Evolutionary conservation across 768 basidiomycete genomes (phyloP).

Genomic region (Cystofilobasidium bisporidii): DNA sequence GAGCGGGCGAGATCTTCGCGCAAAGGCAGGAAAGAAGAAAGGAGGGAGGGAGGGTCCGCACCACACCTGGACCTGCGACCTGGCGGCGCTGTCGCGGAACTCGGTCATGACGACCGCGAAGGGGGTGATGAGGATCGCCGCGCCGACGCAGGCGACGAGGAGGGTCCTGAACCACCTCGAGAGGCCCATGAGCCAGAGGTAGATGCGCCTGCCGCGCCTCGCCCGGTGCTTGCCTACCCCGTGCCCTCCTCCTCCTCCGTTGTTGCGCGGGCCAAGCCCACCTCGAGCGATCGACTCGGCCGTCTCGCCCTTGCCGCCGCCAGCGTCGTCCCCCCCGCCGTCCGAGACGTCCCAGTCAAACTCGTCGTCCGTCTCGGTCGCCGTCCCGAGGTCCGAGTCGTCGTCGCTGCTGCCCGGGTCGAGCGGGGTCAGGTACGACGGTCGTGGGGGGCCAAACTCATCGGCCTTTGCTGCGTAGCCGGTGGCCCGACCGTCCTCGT

Average conservation of each 20-base stretch:
- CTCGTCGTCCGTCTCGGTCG: slow-evolving; percentile 57
- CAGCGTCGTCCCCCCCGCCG: slow-evolving; percentile 41
- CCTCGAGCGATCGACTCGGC: slow-evolving; percentile 28
- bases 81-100: slow-evolving; percentile 48
- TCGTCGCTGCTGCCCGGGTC: not conserved
- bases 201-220: slow-evolving; percentile 21
- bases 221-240: slow-evolving; percentile 14
- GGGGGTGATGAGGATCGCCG: slow-evolving; percentile 58
- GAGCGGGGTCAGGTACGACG: not conserved
- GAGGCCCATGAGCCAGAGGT: slow-evolving; percentile 21
- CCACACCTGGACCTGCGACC: slow-evolving; percentile 50
- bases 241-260: slow-evolving; percentile 55
- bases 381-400: slow-evolving; percentile 30
- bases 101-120: slow-evolving; percentile 58
- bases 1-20: too few relatives aligned
- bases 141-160: slow-evolving; percentile 52
- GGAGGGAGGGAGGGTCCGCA: slow-evolving; percentile 28
- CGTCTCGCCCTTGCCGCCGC: slow-evolving; percentile 30
- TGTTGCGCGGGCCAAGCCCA: slow-evolving; percentile 28
- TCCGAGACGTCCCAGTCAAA: slow-evolving; percentile 63
- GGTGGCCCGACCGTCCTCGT: too few relatives aligned
- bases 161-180: slow-evolving; percentile 40
- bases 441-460: slow-evolving; percentile 5
- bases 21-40: not conserved
- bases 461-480: too few relatives aligned